Percentiles rank a stretch among this genome's conserved stretches.
Conservation (phyloP, 2,329 filamentous ascomycete genomes). For the Tolypocladium inflatum region DNA sequence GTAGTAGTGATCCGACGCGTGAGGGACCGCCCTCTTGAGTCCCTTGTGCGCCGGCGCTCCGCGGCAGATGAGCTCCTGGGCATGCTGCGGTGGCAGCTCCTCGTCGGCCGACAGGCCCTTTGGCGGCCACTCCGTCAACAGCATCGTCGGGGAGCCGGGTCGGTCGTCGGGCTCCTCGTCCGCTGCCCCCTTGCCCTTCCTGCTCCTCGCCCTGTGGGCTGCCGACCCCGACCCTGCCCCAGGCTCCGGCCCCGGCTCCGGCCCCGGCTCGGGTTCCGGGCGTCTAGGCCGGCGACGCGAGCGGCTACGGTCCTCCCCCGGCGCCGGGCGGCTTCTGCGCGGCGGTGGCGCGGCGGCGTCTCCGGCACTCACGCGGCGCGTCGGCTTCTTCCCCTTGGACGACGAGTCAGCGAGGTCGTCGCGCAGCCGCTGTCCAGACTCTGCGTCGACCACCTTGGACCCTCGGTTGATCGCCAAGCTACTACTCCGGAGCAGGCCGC, state of each 20-base stretch:
- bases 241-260: constrained; percentile 5
- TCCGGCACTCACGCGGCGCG: not conserved
- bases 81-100: constrained; percentile 42
- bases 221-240: not conserved
- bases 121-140: constrained; percentile 42
- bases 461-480: constrained; percentile 22
- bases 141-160: not conserved
- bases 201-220: not conserved
- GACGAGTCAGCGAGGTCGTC: not conserved
- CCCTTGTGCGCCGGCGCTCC: constrained; percentile 50
- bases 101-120: constrained; percentile 36
- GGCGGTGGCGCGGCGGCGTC: not conserved
- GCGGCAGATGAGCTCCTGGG: constrained; percentile 47
- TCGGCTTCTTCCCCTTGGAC: not conserved
- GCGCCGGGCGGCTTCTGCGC: constrained; percentile 1
- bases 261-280: constrained; percentile 21
- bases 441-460: not conserved
- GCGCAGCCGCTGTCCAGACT: not conserved
- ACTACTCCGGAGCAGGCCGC: constrained; percentile 37
- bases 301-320: constrained; percentile 4
- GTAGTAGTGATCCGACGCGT: constrained; percentile 46
- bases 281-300: constrained; percentile 33
- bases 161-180: not conserved
- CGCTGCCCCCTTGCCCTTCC: not conserved
- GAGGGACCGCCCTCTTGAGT: constrained; percentile 41